These are phyloP conservation scores for Helenozyma rhizophorensis DNA, from an alignment of 805 yeast genomes.

Conservation along the genomic window DNA sequence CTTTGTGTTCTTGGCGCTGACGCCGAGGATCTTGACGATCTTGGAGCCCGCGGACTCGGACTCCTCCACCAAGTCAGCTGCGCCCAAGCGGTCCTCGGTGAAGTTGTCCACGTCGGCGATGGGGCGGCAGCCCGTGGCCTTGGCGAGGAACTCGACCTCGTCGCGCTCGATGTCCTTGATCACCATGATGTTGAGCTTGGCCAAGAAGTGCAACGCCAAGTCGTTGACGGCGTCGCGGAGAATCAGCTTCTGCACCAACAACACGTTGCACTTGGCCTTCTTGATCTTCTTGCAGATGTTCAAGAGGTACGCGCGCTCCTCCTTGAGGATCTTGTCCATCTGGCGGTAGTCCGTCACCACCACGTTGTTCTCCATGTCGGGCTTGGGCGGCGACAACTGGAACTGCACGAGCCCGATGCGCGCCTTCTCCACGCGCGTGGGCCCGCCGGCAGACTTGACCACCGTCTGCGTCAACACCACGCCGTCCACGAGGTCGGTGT, in stretches of 20 bases:
- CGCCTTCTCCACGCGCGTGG: conserved; percentile 91
- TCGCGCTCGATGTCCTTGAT: conserved; percentile 95
- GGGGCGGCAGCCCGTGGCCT: conserved; percentile 89
- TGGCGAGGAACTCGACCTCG: conserved; percentile 84
- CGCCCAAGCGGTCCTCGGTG: conserved; percentile 87
- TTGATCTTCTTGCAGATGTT: conserved; percentile 95
- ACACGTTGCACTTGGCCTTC: conserved; percentile 92
- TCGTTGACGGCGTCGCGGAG: conserved; percentile 93
- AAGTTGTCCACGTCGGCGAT: conserved; percentile 93
- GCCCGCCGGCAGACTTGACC: conserved; percentile 90
- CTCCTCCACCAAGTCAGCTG: conserved; percentile 91
- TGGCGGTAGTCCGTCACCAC: conserved; percentile 97
- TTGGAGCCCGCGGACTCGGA: conserved; percentile 84
- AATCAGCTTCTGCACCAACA: conserved; percentile 88
- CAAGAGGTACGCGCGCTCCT: conserved; percentile 91
- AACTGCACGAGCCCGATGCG: conserved; percentile 85
- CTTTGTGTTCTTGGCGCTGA: conserved; percentile 46
- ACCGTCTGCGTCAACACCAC: conserved; percentile 90
- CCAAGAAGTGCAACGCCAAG: conserved; percentile 87
- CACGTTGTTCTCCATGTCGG: conserved; percentile 95
- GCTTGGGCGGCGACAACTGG: conserved; percentile 94
- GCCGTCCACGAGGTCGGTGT: conserved; percentile 89
- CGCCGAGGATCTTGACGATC: conserved; percentile 83
- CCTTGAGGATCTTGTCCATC: conserved; percentile 97
- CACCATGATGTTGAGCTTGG: conserved; percentile 90